Evolutionary conservation across 192 early-diverging fungal genomes (phyloP).

Genomic region (Coemansia sp.): DNA sequence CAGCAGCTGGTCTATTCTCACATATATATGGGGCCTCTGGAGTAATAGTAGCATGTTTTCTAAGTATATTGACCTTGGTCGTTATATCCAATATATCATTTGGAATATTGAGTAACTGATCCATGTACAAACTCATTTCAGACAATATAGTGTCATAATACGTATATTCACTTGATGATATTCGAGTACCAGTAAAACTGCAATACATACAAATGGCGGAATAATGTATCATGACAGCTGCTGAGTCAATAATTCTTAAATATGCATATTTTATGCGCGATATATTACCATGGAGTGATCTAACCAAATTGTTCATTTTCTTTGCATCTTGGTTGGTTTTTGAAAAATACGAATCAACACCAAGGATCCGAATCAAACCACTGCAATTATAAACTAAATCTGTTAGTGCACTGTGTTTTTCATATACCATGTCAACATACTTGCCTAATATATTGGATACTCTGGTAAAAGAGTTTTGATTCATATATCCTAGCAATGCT

Average conservation of each 20-base stretch:
- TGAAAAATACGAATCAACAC: too few species aligned
- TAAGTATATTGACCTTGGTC: conserved; percentile 48
- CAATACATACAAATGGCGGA: neutral
- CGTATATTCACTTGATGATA: neutral
- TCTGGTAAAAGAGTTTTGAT: neutral
- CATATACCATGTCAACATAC: neutral
- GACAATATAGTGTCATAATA: neutral
- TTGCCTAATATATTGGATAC: neutral
- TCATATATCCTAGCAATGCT: neutral
- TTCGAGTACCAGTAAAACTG: neutral
- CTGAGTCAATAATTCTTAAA: too few species aligned
- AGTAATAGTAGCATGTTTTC: conserved; percentile 57
- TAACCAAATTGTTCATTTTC: too few species aligned
- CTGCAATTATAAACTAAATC: too few species aligned
- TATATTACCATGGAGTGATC: too few species aligned
- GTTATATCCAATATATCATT: neutral
- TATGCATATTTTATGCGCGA: too few species aligned
- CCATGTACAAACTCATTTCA: neutral
- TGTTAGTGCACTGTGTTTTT: too few species aligned
- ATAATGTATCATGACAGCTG: neutral
- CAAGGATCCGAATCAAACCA: too few species aligned
- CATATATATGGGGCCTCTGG: conserved; percentile 26
- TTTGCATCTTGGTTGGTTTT: too few species aligned
- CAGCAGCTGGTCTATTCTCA: conserved; percentile 22
- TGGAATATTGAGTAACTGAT: neutral